Conservation (phyloP, 257 asterid genomes). For the Fraxinus anomala region DNA sequence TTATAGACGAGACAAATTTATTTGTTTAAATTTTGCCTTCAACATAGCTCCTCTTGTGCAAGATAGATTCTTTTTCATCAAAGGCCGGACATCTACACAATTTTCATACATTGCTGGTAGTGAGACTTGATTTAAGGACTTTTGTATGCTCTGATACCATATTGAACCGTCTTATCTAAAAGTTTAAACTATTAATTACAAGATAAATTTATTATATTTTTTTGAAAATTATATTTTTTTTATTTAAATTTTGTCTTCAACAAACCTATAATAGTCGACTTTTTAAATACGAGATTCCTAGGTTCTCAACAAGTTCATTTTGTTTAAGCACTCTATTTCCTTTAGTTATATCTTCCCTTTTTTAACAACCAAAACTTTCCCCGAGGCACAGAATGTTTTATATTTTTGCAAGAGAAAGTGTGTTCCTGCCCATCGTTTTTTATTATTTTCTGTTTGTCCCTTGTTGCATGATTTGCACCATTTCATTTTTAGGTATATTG, state of each 20-base stretch:
- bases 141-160: background rate
- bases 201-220: background rate
- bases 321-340: background rate
- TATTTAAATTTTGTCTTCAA: background rate
- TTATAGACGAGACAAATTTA: background rate
- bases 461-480: constrained; percentile 18
- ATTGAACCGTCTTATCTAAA: background rate
- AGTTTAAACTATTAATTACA: background rate
- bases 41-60: background rate
- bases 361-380: background rate
- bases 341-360: background rate
- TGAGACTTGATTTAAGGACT: background rate
- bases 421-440: background rate
- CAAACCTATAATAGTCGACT: background rate
- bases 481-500: constrained; percentile 76
- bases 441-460: background rate
- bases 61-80: background rate
- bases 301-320: background rate
- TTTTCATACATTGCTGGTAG: background rate
- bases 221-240: background rate
- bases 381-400: background rate
- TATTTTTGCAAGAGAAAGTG: background rate
- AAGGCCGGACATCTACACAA: background rate
- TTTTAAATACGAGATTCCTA: background rate
- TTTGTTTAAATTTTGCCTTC: background rate